Base-by-base conservation (phyloP, 768 basidiomycete species). In the Lactifluus echinatus region DNA sequence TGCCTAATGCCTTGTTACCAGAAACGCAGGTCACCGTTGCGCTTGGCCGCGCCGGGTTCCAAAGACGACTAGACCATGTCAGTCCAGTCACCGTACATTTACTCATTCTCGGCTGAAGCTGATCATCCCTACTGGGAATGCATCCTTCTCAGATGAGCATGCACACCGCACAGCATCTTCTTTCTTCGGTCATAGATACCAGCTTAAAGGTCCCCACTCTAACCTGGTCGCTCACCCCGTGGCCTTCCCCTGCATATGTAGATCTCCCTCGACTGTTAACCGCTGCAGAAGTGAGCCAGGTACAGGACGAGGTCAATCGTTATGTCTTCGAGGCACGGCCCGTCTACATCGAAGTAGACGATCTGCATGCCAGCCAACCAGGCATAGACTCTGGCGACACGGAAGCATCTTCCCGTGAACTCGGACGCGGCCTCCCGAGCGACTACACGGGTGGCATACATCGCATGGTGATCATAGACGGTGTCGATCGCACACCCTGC, bases 101-200 rank as follows among this genome's bases (percentile, higher is more conserved):
- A n/a, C 57, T 33, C 19, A 36, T 33, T 47, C 31, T 34, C 17
- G 44, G 47, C 48, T 14, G n/a, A 47, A 34, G 40, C 21, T 28
- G 21, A 28, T 17, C n/a, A 23, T 1, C 17, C 31, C 12, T 15
- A 7, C 37, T n/a, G 28, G 28, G 40, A 37, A 45, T 23, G 37
- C 23, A 15, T 50, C 19, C n/a, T 46, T 50, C 53, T 42, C 63
- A 89, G 85, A 88, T 88, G 85, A 79, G 82, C 15, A 81, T 89
- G 79, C 89, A 93, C 68, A 90, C 89, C 1, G 85, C 85, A 0
- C 90, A 92, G 65, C 90, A 91, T 60, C 75, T 90, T 43, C 78
- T 92, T 23, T 90, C 89, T 14, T 87, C 89, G 0, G 74, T 90
- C n/a, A 74, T 92, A 4, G 87, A 91, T 65, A 74, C 76, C 23